Base-by-base conservation (phyloP, 768 basidiomycete genomes). In the Exsudoporus frostii region DNA sequence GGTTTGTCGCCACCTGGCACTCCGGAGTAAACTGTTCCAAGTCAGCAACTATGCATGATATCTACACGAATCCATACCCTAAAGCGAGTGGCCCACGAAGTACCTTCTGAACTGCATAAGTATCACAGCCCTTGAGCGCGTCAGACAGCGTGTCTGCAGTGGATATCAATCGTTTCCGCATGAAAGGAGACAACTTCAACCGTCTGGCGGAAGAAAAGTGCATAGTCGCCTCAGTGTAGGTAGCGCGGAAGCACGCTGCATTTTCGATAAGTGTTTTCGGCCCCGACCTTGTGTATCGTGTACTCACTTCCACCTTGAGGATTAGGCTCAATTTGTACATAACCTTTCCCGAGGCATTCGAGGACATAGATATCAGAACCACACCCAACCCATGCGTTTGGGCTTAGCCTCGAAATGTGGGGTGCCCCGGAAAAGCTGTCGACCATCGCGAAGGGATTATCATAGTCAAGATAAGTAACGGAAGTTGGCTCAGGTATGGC, bases 321-420 rank as follows among this genome's bases (percentile, higher is more conserved):
- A 1, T 66, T 61, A 4, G 74, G 78, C 52, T 84, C 80, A 14
- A 93, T 74, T 38, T 84, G 82, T 45, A 93, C 73, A 60, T 79
- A 76, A 2, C 91, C 90, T 55, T 78, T 79, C 13, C 81, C 82
- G n/a, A 90, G 68, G 56, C 85, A 84, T 63, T 91, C 88, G 2
- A 95, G 74, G 8, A 95, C 79, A 66, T 86, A 89, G 15, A 82
- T 67, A 33, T 83, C 78, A 4, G 76, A 73, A 7, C 92, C 90
- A 60, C 89, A 91, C 3, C 82, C 82, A 8, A 96, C 86, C 93
- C 93, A 93, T 6, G 88, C 81, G 58, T 81, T 76, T 19, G 62
- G 69, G 57, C 84, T 92, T 37, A 88, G 53, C 22, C 66, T 68
- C 19, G 69, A 56, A 17, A 89, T 73, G 58, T 85, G 80, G 13